phyloP scores from a whole-genome alignment of 1,284 basidiomycete genomes.

The Phaffia rhodozyma region DNA sequence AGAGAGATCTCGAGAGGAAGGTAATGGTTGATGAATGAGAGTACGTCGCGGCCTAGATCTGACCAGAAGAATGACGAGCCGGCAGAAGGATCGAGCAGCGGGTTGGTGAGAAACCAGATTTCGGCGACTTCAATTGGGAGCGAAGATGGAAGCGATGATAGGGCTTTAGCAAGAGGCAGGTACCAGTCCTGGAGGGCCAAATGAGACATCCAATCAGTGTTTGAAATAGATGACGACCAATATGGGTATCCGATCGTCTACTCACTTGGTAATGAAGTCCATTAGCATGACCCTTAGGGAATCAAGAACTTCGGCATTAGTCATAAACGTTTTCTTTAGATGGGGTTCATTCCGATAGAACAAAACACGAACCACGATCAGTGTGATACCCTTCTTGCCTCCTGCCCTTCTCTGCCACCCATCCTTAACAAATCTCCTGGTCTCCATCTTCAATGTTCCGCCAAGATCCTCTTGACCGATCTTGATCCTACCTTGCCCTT shows the following conservation, averaged over 20 bases:
- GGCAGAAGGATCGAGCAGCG: not conserved
- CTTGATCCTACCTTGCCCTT: too few relatives aligned
- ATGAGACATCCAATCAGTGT: not conserved
- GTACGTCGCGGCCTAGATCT: constrained; percentile 4
- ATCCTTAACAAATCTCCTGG: constrained; percentile 1
- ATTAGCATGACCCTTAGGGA: constrained; percentile 5
- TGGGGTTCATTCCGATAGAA: not conserved
- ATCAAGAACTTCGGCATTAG: not conserved
- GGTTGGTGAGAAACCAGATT: constrained; percentile 5
- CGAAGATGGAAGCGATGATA: not conserved
- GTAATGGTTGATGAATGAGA: constrained; percentile 8
- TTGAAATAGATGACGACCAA: not conserved
- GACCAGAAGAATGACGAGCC: constrained; percentile 4
- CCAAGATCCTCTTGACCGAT: not conserved
- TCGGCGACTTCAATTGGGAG: not conserved
- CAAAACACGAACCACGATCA: constrained; percentile 4
- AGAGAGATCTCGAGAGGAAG: not conserved
- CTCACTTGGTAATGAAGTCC: constrained; percentile 5
- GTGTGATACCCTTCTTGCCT: constrained; percentile 2
- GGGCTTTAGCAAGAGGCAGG: not conserved
- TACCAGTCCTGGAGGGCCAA: constrained; percentile 4
- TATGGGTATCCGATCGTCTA: too few relatives aligned
- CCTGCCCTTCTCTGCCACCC: not conserved
- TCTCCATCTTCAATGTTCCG: not conserved
- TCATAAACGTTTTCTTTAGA: not conserved